Evolutionary conservation across 2,329 filamentous ascomycete genomes (phyloP).

Genomic region (Arthrobotrys entomopaga): DNA sequence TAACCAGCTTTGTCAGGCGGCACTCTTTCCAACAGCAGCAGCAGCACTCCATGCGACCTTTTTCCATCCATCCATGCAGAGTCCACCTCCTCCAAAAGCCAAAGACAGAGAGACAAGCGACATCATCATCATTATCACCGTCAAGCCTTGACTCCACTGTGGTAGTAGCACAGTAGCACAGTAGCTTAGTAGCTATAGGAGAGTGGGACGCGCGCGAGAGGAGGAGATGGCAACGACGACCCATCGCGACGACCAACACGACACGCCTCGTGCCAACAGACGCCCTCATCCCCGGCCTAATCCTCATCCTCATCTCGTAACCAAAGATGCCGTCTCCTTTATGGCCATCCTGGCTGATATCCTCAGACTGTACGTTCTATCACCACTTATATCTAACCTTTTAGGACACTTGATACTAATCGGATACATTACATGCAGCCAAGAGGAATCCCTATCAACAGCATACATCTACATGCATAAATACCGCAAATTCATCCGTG

Average conservation of each 20-base stretch:
- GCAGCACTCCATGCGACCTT: slow-evolving; percentile 12
- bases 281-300: not conserved
- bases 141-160: no score
- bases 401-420: not conserved
- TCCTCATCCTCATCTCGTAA: slow-evolving; percentile 18
- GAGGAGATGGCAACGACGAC: slow-evolving; percentile 5
- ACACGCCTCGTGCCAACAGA: slow-evolving; percentile 1
- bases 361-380: slow-evolving; percentile 58
- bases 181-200: no score
- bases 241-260: slow-evolving; percentile 16
- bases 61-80: not conserved
- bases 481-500: slow-evolving; percentile 59
- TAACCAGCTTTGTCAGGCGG: no score
- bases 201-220: no score
- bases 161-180: no score
- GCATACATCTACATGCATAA: slow-evolving; percentile 61
- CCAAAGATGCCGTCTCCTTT: slow-evolving; percentile 56
- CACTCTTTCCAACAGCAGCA: not conserved
- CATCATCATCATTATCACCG: no score
- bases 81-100: no score
- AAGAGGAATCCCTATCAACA: slow-evolving; percentile 60
- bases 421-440: slow-evolving; percentile 11
- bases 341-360: slow-evolving; percentile 59
- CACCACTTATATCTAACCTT: not conserved
- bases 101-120: no score